Evolutionary conservation across 306 rosid species (phyloP), one percentile per base, ranked within the genome.

Genomic region (Lablab purpureus): DNA sequence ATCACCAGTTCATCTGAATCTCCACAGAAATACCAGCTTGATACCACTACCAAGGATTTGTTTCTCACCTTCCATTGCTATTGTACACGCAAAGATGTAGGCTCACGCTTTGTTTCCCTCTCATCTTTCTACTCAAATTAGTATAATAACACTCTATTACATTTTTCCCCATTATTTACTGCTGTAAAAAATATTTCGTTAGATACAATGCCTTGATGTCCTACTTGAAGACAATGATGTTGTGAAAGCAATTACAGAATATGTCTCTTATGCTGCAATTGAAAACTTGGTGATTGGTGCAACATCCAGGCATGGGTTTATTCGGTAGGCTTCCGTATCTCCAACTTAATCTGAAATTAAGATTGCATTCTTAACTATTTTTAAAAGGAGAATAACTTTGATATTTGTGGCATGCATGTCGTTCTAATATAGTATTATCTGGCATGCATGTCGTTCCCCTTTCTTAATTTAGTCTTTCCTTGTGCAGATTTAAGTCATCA

Each of bases 131-230:
- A 5, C 17, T 51, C 46, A 71, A 40, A 71, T 71, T 28, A 28
- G 63, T 50, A 71, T 28, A 11, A 8, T 56, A 28, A 49, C n/a
- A 47, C 5, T 45, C 4, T 27, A 18, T 25, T 8, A 13, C 6
- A 18, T 60, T 27, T 60, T 27, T 13, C n/a, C 17, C 52, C 41
- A 36, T 32, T 68, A 6, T 59, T 71, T 30, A 46, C 32, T 43
- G 5, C 14, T 41, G 52, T 50, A 18, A 27, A 40, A 40, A 23
- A 55, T 27, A 71, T 64, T 52, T 30, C 66, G 1, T 63, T 83
- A 96, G 99, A 90, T 96, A 84, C 88, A 89, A 30, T 91, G 98
- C 82, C 91, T 96, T 43, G 99, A 96, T 82, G 84, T 96, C 79
- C 79, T 91, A 54, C 91, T 96, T 41, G 97, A 96, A 82, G 98